Percentiles rank a stretch among this genome's conserved stretches.
phyloP scores from a whole-genome alignment of 2,329 filamentous ascomycete genomes.

The Blumeria graminis region DNA sequence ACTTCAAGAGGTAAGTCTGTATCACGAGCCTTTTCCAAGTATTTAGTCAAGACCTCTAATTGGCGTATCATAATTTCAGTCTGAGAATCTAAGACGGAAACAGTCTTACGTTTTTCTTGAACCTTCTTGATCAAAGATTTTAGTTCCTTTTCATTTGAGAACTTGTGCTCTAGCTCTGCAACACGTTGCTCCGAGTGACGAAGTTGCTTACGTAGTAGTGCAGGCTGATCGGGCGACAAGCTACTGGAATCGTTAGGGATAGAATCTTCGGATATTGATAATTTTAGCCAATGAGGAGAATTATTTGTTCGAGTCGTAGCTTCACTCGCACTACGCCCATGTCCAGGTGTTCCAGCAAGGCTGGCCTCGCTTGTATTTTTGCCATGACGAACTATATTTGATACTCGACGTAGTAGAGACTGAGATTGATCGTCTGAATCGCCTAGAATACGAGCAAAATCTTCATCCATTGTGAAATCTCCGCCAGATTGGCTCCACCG shows the following conservation, averaged over 20 bases:
- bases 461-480: conserved; percentile 86
- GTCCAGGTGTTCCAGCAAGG: conserved; percentile 22
- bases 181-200: conserved; percentile 64
- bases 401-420: conserved; percentile 68
- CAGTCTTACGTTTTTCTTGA: conserved; percentile 81
- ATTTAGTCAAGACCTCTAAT: conserved; percentile 69
- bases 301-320: conserved; percentile 32
- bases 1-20: conserved; percentile 60
- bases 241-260: conserved; percentile 38
- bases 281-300: conserved; percentile 45
- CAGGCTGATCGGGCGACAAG: conserved; percentile 39
- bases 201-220: conserved; percentile 48
- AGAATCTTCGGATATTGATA: conserved; percentile 33
- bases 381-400: conserved; percentile 81
- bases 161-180: conserved; percentile 64
- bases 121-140: conserved; percentile 60
- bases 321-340: conserved; percentile 40
- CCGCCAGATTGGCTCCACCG: conserved; percentile 49
- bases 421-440: conserved; percentile 49
- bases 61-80: conserved; percentile 89
- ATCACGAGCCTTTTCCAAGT: conserved; percentile 67
- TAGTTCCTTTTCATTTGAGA: conserved; percentile 27
- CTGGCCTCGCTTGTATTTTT: conserved; percentile 55
- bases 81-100: conserved; percentile 81
- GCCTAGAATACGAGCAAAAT: conserved; percentile 68